phyloP scores from a whole-genome alignment of 768 basidiomycete species.

The Fomitopsis pulvina region DNA sequence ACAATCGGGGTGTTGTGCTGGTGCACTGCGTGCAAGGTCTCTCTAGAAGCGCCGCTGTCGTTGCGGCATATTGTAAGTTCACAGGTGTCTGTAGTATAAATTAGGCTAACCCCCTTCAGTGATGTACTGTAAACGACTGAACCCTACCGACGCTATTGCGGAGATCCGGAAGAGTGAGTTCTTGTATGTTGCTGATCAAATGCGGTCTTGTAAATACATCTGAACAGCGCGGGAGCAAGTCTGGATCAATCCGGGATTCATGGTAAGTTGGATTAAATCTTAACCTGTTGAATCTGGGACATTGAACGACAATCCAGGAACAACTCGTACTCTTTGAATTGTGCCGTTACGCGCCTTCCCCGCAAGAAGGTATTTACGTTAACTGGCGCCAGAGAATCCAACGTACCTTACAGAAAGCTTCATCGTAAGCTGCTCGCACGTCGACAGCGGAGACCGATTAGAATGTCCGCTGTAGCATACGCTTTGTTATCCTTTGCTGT shows the following conservation, averaged over 20 bases:
- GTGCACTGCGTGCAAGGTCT: conserved; percentile 74
- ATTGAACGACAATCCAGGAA: no score
- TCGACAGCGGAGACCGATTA: no score
- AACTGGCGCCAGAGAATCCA: conserved; percentile 58
- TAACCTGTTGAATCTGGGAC: no score
- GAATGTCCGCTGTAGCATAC: no score
- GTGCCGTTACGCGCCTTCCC: conserved; percentile 59
- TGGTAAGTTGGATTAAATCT: conserved; percentile 21
- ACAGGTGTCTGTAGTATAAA: neutral
- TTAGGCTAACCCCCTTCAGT: conserved; percentile 31
- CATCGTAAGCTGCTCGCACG: neutral
- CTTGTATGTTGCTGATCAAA: neutral
- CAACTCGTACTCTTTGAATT: conserved; percentile 72
- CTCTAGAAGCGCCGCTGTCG: conserved; percentile 63
- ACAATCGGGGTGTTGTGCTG: conserved; percentile 43
- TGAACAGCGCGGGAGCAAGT: conserved; percentile 63
- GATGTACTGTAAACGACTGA: conserved; percentile 58
- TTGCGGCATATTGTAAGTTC: conserved; percentile 69
- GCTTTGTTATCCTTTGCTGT: no score
- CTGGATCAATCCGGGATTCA: conserved; percentile 75
- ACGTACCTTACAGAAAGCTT: conserved; percentile 28
- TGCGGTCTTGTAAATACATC: conserved; percentile 2
- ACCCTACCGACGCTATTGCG: conserved; percentile 51
- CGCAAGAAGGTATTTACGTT: conserved; percentile 54
- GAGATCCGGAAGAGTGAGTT: conserved; percentile 51